These are phyloP conservation scores for Clonostachys sp. DNA, from an alignment of 2,329 filamentous ascomycete species.

Conservation along the genomic window DNA sequence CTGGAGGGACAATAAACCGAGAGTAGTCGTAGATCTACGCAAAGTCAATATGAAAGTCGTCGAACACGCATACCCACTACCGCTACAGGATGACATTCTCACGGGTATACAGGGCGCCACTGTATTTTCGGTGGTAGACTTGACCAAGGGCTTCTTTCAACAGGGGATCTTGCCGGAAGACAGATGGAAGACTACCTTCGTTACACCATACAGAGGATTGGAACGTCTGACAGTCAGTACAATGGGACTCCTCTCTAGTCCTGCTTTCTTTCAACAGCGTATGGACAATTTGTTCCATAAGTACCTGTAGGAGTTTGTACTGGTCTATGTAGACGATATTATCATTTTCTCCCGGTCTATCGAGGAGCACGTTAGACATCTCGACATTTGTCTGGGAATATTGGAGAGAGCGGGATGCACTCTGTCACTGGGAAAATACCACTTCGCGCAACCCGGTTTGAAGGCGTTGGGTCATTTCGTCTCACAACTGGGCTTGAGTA, in stretches of 20 bases:
- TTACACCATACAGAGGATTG: neutral
- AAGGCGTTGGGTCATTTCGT: neutral
- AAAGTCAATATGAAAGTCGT: too few relatives aligned
- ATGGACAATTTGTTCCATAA: neutral
- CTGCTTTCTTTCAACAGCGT: neutral
- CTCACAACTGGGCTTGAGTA: neutral
- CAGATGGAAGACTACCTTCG: too few relatives aligned
- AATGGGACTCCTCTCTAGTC: neutral
- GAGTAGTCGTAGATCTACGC: too few relatives aligned
- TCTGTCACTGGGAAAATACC: neutral
- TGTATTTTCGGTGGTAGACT: too few relatives aligned
- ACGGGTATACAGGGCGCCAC: too few relatives aligned
- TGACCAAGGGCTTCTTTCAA: too few relatives aligned
- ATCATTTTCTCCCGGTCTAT: too few relatives aligned
- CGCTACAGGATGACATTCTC: too few relatives aligned
- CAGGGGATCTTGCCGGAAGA: too few relatives aligned
- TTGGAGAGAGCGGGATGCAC: too few relatives aligned
- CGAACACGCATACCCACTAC: too few relatives aligned
- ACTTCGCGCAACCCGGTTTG: neutral
- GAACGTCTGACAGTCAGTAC: neutral
- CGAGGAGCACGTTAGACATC: neutral
- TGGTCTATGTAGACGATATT: neutral
- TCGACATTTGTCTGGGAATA: neutral
- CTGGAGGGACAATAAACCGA: neutral
- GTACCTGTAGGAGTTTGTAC: neutral